phyloP scores from a whole-genome alignment of 768 basidiomycete species.

The Clavulina sp. region DNA sequence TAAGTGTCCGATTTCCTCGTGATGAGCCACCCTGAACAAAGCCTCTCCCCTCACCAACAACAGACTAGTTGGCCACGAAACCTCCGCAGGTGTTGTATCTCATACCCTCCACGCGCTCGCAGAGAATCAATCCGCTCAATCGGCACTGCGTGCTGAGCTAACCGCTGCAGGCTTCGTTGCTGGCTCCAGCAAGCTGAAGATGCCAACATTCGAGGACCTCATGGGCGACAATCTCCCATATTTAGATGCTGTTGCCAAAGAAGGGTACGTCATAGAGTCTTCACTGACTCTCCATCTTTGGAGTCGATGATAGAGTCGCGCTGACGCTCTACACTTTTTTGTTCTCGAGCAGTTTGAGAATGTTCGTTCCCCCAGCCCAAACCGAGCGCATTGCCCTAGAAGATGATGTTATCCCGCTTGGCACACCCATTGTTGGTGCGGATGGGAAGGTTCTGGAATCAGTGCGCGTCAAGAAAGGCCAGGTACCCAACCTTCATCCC shows the following conservation, averaged over 20 bases:
- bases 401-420: conserved; percentile 29
- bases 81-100: conserved; percentile 22
- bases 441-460: conserved; percentile 17
- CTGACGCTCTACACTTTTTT: background rate
- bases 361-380: conserved; percentile 25
- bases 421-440: conserved; percentile 18
- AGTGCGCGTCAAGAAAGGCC: conserved; percentile 22
- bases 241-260: conserved; percentile 28
- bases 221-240: conserved; percentile 20
- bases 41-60: conserved; percentile 9
- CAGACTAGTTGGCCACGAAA: conserved; percentile 29
- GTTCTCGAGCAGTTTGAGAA: conserved; percentile 19
- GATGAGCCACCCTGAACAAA: background rate
- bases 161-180: conserved; percentile 12
- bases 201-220: conserved; percentile 23
- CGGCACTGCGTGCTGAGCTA: conserved; percentile 25
- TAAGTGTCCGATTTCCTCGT: background rate
- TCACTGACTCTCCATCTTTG: background rate
- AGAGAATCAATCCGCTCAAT: conserved; percentile 22
- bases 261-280: conserved; percentile 18
- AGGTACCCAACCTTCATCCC: conserved; percentile 15
- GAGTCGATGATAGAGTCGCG: background rate
- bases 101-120: conserved; percentile 27
- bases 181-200: too few relatives aligned
- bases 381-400: conserved; percentile 25